phyloP scores from a whole-genome alignment of 73 alveolate genomes.

The Tetrahymena borealis region DNA sequence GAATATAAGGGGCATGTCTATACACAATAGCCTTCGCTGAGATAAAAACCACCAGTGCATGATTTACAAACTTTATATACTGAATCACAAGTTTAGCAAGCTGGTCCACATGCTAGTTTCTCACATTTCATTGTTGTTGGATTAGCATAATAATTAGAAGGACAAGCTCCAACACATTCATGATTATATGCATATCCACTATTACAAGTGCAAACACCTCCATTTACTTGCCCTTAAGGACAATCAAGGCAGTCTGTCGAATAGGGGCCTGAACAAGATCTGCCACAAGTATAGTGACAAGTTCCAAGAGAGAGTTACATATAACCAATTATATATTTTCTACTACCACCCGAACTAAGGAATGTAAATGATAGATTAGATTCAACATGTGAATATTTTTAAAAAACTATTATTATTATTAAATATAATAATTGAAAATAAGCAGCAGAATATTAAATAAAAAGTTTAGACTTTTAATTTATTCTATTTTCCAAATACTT shows the following conservation, averaged over 20 bases:
- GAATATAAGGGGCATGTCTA: background rate
- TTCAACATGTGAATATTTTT: background rate
- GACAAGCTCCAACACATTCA: background rate
- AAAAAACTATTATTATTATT: background rate
- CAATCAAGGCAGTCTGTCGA: background rate
- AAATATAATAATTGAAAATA: background rate
- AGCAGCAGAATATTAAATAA: too few relatives aligned
- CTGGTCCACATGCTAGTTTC: background rate
- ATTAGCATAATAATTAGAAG: background rate
- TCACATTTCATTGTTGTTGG: background rate
- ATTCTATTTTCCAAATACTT: too few relatives aligned
- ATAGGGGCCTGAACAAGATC: background rate
- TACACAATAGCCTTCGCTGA: background rate
- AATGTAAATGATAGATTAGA: background rate
- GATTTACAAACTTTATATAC: background rate
- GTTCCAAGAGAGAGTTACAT: background rate
- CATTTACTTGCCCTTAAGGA: background rate
- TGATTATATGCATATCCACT: background rate
- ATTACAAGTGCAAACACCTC: background rate
- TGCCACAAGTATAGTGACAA: background rate
- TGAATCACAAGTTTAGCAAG: background rate
- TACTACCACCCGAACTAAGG: background rate
- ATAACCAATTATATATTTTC: background rate
- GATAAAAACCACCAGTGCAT: background rate
- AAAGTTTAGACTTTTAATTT: too few relatives aligned